Base-by-base conservation (phyloP, 306 rosid genomes). In the Quercus engelmannii region DNA sequence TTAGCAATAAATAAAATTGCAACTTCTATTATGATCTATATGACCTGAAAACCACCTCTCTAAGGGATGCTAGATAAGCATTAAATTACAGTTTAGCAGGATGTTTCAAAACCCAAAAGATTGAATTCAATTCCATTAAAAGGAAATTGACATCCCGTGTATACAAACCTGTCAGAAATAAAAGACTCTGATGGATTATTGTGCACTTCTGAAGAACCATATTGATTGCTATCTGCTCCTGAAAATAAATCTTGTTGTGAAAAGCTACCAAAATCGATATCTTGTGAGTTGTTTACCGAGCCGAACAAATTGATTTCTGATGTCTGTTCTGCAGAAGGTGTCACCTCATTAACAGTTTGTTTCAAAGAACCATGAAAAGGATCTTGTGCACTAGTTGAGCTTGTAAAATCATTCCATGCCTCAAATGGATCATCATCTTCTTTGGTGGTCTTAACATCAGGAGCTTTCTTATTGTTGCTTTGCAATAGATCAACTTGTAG, bases 371-470 rank as follows among this genome's bases (percentile, higher is more conserved):
- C 83, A 71, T 19, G 70, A 56, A 83, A 79, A 76, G 89, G 84
- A 84, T 80, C 85, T 69, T 73, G 86, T 26, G 55, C 73, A 71
- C 79, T 73, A 79, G 90, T 68, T 25, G 74, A 86, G 85, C 86
- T 83, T 30, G 89, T 62, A 80, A 91, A 87, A 83, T 59, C 90
- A 85, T 87, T 84, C 97, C 93, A 91, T n/a, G 54, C 84, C 77
- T 90, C 92, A 79, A 86, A 85, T 41, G 90, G 80, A 77, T 79
- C 84, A 0, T 82, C 76, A 70, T 72, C 83, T 54, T 74, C 83
- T 72, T 74, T 79, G 65, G 63, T 77, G 78, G 76, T 77, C 76
- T 55, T 61, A 35, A 74, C 31, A 80, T 71, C 85, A 61, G 81
- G 82, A 61, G 78, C 79, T 69, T 86, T 86, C 62, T 80, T 74